Base-by-base conservation (phyloP, 345 rosid genomes). In the Citrus medica region DNA sequence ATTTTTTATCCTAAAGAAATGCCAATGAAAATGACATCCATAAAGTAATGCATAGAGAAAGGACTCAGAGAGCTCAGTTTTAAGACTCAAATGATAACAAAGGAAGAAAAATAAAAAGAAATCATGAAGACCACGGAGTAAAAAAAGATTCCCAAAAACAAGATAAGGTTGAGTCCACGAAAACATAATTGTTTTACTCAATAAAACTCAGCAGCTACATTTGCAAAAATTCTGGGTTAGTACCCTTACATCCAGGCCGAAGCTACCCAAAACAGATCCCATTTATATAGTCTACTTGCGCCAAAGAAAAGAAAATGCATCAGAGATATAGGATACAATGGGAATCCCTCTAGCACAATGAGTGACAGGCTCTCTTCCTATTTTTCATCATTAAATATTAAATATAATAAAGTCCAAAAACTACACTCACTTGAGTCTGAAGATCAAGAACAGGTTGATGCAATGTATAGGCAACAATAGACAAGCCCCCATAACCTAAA, bases 401-500 rank as follows among this genome's bases (percentile, higher is more conserved):
- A 2, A 53, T 67, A 59, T 9, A 46, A n/a, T n/a, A 3, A 69
- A 63, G 59, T 40, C n/a, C 22, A 58, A 38, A 8, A 76, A 38
- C 22, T 22, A 27, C 37, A 76, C 88, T 85, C 59, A 95, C 98
- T 84, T 93, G 83, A 75, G 93, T 88, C 83, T 91, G 89, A n/a
- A 96, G 96, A 84, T 89, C 87, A 79, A 93, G 96, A 86, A 82
- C 82, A 68, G 87, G 83, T 33, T 76, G 88, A 69, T 74, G 90
- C 89, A 92, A 80, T 2, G 83, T 69, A 84, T 86, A 82, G 70
- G 97, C 80, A 79, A 85, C 92, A 60, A 87, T 79, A 35, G 99
- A 92, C 63, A 92, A 84, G 76, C 99, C 99, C 32, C 97, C 94
- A 82, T 85, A 82, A 76, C 98, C 91, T 80, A 92, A 86, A 85